Percentiles rank a stretch among this genome's conserved stretches.
These are phyloP conservation scores for Jaltomata sinuosa DNA, from an alignment of 257 asterid species.

Conservation along the genomic window DNA sequence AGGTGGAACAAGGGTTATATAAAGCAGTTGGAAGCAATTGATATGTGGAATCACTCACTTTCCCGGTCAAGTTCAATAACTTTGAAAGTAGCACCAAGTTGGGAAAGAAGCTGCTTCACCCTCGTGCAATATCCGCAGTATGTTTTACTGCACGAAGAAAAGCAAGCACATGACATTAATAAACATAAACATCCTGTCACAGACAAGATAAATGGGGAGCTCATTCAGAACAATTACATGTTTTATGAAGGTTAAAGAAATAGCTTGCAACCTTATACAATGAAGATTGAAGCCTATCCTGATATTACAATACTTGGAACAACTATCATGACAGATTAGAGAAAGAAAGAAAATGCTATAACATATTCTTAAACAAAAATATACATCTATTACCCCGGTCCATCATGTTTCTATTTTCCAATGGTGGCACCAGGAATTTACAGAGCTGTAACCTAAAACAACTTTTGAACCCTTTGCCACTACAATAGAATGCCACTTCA, in stretches of 20 bases:
- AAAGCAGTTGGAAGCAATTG: background rate
- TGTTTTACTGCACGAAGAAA: slow-evolving; percentile 44
- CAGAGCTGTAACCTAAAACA: background rate
- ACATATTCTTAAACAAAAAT: background rate
- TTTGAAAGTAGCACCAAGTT: slow-evolving; percentile 45
- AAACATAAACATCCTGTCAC: background rate
- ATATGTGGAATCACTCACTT: slow-evolving; percentile 32
- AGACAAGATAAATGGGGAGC: background rate
- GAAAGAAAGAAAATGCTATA: background rate
- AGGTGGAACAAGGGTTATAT: background rate
- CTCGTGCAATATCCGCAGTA: slow-evolving; percentile 57
- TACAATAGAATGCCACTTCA: background rate
- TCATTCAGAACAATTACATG: background rate
- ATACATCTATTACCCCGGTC: background rate
- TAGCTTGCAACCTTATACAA: background rate
- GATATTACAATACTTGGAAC: background rate
- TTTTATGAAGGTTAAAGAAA: background rate
- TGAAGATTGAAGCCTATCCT: no score
- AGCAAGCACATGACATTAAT: background rate
- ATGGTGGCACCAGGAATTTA: background rate
- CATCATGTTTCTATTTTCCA: background rate
- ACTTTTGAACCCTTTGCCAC: background rate
- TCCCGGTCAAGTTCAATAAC: slow-evolving; percentile 65
- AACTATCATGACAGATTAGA: background rate
- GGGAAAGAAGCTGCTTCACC: slow-evolving; percentile 59